Evolutionary conservation across 169 alveolate genomes (phyloP), one percentile per base, ranked within the genome.

Genomic region (Prorocentrum cordatum): DNA sequence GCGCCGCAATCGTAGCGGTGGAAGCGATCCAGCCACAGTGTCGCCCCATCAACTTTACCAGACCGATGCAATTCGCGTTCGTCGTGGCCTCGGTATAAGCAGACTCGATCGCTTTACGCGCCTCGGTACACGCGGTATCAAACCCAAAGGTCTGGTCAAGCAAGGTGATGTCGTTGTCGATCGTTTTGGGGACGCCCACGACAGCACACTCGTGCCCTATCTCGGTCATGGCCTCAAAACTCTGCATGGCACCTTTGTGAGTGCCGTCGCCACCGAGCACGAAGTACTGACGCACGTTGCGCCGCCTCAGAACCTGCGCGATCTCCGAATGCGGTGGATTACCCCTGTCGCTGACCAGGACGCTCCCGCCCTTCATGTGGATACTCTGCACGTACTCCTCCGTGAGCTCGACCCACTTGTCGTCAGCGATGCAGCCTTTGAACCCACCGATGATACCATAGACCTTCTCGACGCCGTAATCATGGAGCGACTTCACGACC

Each of bases 391-490:
- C 62, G 14, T 20, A 3, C 14, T 50, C 14, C 14, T n/a, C n/a
- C n/a, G n/a, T n/a, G n/a, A n/a, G 36, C 20, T 64, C 26, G 38
- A 27, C 77, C 91, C 91, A 82, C 16, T 64, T 39, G 32, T 61
- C 80, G 42, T 82, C 91, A 38, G 35, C 20, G 4, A 82, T 80
- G 36, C 91, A 82, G 70, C 91, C 91, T 58, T 82, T 82, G 91
- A 29, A 82, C 33, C 91, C 91, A 4, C 91, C 91, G 7, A 82
- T 82, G 91, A 82, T 82, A 70, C 91, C 91, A n/a, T 82, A 64
- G 39, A 82, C 91, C 22, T 12, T 82, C 68, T 61, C 39, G 54
- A 62, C 24, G 29, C 91, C 91, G 27, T 82, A 82, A 67, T 75
- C 59, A 31, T 20, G 59, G 31, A 26, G 14, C 12, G 32, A 26